Evolutionary conservation across 2,329 filamentous ascomycete species (phyloP), one percentile per base, ranked within the genome.

Genomic region (Neonectria sp.): DNA sequence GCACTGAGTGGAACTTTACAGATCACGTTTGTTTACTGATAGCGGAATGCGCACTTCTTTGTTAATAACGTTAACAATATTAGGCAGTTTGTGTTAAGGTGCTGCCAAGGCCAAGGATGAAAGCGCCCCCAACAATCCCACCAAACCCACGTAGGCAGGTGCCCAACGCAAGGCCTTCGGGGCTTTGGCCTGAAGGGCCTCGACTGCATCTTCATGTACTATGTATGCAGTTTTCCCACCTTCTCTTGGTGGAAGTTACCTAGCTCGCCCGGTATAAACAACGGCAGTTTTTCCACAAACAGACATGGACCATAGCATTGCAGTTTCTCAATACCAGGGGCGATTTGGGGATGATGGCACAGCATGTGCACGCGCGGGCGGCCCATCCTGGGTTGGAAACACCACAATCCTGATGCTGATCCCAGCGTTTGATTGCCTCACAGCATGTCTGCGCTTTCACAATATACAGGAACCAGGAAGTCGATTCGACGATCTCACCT

Each of bases 141-240:
- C 43, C 56, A 59, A 49, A n/a, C 56, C 45, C 29, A 49, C 56
- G 43, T 24, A 48, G 56, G 56, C 56, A 59, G 56, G 56, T 51
- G 40, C 24, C 40, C 45, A 31, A 51, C 29, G 11, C 21, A 25
- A 35, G 56, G 31, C 31, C 7, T 45, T 45, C 33, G 57, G 33
- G 35, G 48, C 21, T 51, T 51, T 29, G 29, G 43, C 56, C 56
- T 40, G 31, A 51, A 51, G 33, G 45, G 56, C 46, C 33, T 59
- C 29, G 7, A 37, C 12, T 58, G 55, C 27, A 48, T 21, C 55
- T n/a, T 46, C 43, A 40, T 40, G 17, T 3, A 17, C 40, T 27
- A n/a, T 24, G 46, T 45, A 40, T 17, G 37, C 37, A 25, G 27
- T 29, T 33, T 21, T 24, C 27, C 3, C 49, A 12, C 49, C 27